Conservation (phyloP, 169 alveolate genomes). For the Plasmodium yoelii region DNA sequence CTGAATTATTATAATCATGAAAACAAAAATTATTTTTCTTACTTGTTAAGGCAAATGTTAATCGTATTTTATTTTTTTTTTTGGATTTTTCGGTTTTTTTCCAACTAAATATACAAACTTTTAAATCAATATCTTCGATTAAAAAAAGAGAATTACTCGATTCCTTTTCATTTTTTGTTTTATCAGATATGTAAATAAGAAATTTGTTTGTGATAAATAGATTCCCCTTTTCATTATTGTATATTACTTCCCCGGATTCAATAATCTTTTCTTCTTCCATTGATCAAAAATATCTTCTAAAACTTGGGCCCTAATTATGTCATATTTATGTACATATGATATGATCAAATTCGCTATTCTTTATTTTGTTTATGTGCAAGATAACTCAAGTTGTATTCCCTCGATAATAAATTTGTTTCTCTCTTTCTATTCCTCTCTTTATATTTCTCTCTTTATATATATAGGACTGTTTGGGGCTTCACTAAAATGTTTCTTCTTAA, state of each 20-base stretch:
- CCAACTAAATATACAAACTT: constrained; percentile 80
- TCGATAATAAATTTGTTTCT: too few relatives aligned
- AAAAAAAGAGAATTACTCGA: constrained; percentile 33
- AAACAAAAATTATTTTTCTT: constrained; percentile 67
- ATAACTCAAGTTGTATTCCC: too few relatives aligned
- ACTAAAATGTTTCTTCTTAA: too few relatives aligned
- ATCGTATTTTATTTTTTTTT: constrained; percentile 82
- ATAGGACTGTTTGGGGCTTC: too few relatives aligned
- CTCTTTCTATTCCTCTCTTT: too few relatives aligned
- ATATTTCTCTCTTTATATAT: too few relatives aligned
- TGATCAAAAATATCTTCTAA: neutral
- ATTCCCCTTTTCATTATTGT: constrained; percentile 53
- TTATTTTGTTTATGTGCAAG: too few relatives aligned
- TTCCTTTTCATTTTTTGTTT: constrained; percentile 35
- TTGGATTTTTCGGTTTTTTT: constrained; percentile 83
- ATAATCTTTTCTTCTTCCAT: constrained; percentile 65
- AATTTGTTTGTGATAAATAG: constrained; percentile 36
- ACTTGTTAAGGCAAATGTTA: constrained; percentile 79
- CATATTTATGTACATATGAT: too few relatives aligned
- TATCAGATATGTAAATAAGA: constrained; percentile 50
- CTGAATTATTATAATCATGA: constrained; percentile 67
- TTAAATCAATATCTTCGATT: constrained; percentile 58
- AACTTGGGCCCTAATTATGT: too few relatives aligned
- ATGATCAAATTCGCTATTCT: too few relatives aligned
- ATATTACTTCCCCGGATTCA: constrained; percentile 33